Evolutionary conservation across 2,329 filamentous ascomycete species (phyloP).

Genomic region (Dothideomycetidae sp.): DNA sequence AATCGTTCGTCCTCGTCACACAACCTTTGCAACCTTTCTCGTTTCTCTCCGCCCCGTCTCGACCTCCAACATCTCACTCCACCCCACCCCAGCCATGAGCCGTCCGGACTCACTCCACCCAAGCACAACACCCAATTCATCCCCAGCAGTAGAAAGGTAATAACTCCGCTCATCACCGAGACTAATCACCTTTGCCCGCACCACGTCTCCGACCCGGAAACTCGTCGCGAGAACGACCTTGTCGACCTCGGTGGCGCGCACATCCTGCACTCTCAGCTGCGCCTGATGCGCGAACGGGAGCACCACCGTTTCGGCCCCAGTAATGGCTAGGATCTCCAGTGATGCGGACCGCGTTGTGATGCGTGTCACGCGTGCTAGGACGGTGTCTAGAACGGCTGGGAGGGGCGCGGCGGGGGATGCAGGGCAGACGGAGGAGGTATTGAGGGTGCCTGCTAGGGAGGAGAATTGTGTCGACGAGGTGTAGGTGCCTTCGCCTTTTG

Average conservation of each 20-base stretch:
- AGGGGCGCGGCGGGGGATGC: constrained; percentile 48
- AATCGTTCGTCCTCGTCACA: too few species aligned
- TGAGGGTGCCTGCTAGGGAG: constrained; percentile 58
- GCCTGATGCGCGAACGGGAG: constrained; percentile 20
- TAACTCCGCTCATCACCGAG: constrained; percentile 90
- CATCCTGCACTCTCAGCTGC: constrained; percentile 50
- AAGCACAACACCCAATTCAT: constrained; percentile 88
- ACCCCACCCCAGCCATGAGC: constrained; percentile 82
- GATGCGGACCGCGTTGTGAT: constrained; percentile 75
- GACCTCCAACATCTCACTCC: constrained; percentile 85
- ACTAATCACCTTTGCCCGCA: constrained; percentile 67
- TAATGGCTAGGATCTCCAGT: constrained; percentile 70
- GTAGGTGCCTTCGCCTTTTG: constrained; percentile 73
- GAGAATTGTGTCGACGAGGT: constrained; percentile 52
- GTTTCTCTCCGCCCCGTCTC: constrained; percentile 61
- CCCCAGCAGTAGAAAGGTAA: constrained; percentile 82
- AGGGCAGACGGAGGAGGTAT: constrained; percentile 21
- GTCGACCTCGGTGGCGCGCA: constrained; percentile 90
- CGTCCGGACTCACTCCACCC: constrained; percentile 66
- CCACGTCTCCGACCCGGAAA: constrained; percentile 85
- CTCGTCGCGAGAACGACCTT: constrained; percentile 81
- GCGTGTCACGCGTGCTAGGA: constrained; percentile 74
- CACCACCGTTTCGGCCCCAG: constrained; percentile 25
- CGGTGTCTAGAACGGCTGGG: constrained; percentile 64
- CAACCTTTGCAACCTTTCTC: constrained; percentile 89